These are phyloP conservation scores for Parafenestella ontariensis DNA, from an alignment of 2,329 filamentous ascomycete genomes.

Conservation along the genomic window DNA sequence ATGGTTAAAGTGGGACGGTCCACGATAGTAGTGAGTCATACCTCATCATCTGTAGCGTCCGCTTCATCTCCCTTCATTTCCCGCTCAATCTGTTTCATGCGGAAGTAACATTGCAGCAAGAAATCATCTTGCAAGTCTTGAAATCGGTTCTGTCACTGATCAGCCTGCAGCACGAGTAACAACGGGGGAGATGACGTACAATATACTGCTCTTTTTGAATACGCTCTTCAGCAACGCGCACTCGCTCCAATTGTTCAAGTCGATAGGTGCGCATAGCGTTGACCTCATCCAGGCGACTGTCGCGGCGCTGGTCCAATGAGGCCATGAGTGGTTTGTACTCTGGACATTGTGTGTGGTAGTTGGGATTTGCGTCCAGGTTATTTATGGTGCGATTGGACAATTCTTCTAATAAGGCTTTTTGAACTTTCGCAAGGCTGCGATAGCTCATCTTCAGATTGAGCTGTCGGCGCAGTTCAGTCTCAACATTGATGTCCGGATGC, in stretches of 20 bases:
- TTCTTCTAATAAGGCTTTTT: constrained; percentile 71
- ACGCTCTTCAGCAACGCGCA: constrained; percentile 42
- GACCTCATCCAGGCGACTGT: constrained; percentile 48
- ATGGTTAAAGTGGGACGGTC: constrained; percentile 4
- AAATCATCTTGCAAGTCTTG: constrained; percentile 42
- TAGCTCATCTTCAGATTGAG: constrained; percentile 71
- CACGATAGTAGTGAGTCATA: constrained; percentile 15
- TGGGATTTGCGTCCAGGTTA: constrained; percentile 62
- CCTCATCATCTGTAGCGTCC: constrained; percentile 52
- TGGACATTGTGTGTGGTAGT: constrained; percentile 60
- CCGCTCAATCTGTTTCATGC: constrained; percentile 47
- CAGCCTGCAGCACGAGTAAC: constrained; percentile 8
- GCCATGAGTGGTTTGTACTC: constrained; percentile 62
- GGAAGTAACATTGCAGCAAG: constrained; percentile 48
- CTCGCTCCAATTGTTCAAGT: constrained; percentile 46
- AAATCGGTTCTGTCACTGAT: constrained; percentile 38
- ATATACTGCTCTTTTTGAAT: constrained; percentile 47
- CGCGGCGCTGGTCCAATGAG: constrained; percentile 60
- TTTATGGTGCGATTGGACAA: constrained; percentile 68
- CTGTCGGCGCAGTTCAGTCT: constrained; percentile 62
- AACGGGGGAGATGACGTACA: constrained; percentile 28
- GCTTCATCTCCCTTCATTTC: constrained; percentile 44
- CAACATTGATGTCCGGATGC: constrained; percentile 55
- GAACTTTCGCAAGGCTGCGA: constrained; percentile 66
- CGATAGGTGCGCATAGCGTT: constrained; percentile 48